A percentile compares a stretch with the other conserved stretches of the same genome.
Conservation (phyloP, 768 basidiomycete genomes). For the Rhodotorula babjevae region DNA sequence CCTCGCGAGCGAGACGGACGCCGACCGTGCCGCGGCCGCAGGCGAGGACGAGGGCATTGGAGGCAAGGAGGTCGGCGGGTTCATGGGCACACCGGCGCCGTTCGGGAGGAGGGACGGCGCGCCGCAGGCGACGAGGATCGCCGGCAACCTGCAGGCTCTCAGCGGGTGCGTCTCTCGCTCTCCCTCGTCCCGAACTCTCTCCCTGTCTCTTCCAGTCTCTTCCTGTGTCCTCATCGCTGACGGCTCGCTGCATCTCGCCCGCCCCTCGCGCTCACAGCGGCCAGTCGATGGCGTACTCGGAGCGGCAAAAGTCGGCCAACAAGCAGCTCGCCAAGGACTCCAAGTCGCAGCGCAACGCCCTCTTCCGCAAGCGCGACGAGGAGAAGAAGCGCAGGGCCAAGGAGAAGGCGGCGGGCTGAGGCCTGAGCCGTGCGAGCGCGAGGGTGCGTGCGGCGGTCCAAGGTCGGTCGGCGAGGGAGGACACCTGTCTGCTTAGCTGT, state of each 20-base stretch:
- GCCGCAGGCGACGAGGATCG: conserved; percentile 62
- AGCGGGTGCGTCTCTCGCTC: conserved; percentile 54
- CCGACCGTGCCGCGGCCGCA: conserved; percentile 81
- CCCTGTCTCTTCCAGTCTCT: too few relatives aligned
- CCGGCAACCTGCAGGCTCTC: conserved; percentile 73
- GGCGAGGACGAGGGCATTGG: conserved; percentile 16
- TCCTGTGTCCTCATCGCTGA: not conserved
- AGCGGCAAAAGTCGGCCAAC: conserved; percentile 87
- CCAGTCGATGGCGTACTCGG: conserved; percentile 86
- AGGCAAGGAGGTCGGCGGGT: not conserved
- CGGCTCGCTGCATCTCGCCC: not conserved
- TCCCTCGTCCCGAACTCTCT: too few relatives aligned
- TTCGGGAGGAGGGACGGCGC: conserved; percentile 51
- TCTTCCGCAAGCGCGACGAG: conserved; percentile 78
- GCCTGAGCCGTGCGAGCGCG: too few relatives aligned
- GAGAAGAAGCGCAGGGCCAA: conserved; percentile 47
- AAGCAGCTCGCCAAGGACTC: conserved; percentile 56
- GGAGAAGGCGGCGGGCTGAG: conserved; percentile 5
- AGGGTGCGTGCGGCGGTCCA: too few relatives aligned
- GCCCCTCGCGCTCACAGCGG: conserved; percentile 1
- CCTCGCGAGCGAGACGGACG: conserved; percentile 81
- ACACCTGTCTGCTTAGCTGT: too few relatives aligned
- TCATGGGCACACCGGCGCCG: conserved; percentile 47
- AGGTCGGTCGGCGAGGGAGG: too few relatives aligned
- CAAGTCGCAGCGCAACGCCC: conserved; percentile 50